Base-by-base conservation (phyloP, 345 rosid species). In the Acer saccharum region DNA sequence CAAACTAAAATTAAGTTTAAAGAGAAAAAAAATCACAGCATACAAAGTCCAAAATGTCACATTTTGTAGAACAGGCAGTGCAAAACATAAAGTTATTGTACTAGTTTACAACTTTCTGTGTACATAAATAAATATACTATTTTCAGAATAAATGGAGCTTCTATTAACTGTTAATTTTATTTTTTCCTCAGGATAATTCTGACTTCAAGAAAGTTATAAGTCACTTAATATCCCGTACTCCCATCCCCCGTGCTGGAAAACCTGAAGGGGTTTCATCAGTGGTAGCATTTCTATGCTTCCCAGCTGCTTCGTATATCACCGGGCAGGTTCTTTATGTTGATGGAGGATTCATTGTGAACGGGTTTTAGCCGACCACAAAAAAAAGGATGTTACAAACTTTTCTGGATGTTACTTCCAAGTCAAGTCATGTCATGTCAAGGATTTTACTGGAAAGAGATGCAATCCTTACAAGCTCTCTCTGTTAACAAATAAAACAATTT, bases 241-340 rank as follows among this genome's bases (percentile, higher is more conserved):
- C 89, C 0, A 76, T 82, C 2, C 73, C 74, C 68, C 83, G 87
- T 1, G 39, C 83, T 3, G 88, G 77, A 52, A 88, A 88, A 73
- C 78, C 88, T 0, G 21, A 60, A 10, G 89, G 86, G 76, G 85
- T 88, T 25, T 81, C 90, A 9, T 78, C 86, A 6, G 54, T 81
- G 71, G 89, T 82, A 14, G 85, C 83, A 21, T 88, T 82, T 74
- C 88, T 88, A 44, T 84, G 89, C 80, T 76, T 88, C 1, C 87
- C 88, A 0, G 85, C 88, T 11, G 88, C 89, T 63, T 86, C 89
- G 8, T 88, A 88, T 71, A 72, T 86, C 70, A 88, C 91, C 0
- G 88, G 89, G 4, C 89, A 88, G 74, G 79, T 80, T 76, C 74
- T 83, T 6, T 60, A 78, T 11, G 87, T 86, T 43, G 88, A 86